phyloP scores from a whole-genome alignment of 495 filamentous ascomycete species.

The Talaromyces nanjingensis region DNA sequence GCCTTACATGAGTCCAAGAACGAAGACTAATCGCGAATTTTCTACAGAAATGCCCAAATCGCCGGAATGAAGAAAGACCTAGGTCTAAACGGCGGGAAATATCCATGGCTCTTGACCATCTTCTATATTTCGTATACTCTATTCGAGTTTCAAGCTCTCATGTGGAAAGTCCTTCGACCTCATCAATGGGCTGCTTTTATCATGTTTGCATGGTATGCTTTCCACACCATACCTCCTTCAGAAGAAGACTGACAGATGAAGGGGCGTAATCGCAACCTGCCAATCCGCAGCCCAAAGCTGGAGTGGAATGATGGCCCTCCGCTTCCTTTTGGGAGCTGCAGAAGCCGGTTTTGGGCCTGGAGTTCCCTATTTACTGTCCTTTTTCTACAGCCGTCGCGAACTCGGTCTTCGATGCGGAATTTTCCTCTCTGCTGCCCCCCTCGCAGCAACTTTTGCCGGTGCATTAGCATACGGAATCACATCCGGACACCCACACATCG shows the following conservation, averaged over 20 bases:
- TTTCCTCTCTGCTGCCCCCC: slow-evolving; percentile 69
- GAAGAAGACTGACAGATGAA: slow-evolving; percentile 14
- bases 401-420: slow-evolving; percentile 70
- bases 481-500: slow-evolving; percentile 54
- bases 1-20: not conserved
- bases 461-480: slow-evolving; percentile 81
- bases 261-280: slow-evolving; percentile 51
- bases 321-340: slow-evolving; percentile 59
- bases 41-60: slow-evolving; percentile 54
- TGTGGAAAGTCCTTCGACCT: slow-evolving; percentile 64
- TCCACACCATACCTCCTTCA: not conserved
- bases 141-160: slow-evolving; percentile 63
- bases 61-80: slow-evolving; percentile 52
- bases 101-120: slow-evolving; percentile 70
- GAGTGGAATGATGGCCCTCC: slow-evolving; percentile 57
- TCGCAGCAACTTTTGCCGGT: slow-evolving; percentile 79
- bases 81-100: slow-evolving; percentile 39
- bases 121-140: slow-evolving; percentile 62
- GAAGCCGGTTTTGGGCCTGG: slow-evolving; percentile 64
- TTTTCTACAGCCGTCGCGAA: slow-evolving; percentile 78
- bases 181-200: slow-evolving; percentile 44
- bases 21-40: slow-evolving; percentile 8
- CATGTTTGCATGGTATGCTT: slow-evolving; percentile 40
- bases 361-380: slow-evolving; percentile 67
- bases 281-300: slow-evolving; percentile 57